Conservation (phyloP, 1,284 basidiomycete species). For the Cryptococcus depauperatus region DNA sequence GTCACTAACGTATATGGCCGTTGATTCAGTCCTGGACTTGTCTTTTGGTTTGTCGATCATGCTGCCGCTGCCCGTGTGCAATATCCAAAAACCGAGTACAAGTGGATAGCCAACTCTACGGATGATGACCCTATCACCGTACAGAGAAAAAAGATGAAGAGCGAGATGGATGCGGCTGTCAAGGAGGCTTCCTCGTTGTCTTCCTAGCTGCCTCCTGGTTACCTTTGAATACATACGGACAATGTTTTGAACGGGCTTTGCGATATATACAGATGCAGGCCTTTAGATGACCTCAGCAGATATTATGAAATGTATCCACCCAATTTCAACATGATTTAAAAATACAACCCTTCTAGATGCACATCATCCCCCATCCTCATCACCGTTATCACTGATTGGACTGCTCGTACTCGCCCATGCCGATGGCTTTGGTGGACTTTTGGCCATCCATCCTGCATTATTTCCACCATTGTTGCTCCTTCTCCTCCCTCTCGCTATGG, state of each 20-base stretch:
- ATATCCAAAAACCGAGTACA: slow-evolving; percentile 39
- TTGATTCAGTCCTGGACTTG: slow-evolving; percentile 57
- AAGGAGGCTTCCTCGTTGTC: no score
- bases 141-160: slow-evolving; percentile 33
- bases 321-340: no score
- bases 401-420: no score
- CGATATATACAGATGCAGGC: no score
- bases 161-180: slow-evolving; percentile 37
- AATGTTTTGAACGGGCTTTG: no score
- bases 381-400: no score
- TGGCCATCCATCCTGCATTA: background rate
- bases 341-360: no score
- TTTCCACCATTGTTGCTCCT: background rate
- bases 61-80: slow-evolving; percentile 58
- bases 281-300: no score
- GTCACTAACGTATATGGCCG: background rate
- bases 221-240: no score
- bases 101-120: slow-evolving; percentile 33
- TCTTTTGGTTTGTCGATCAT: slow-evolving; percentile 87
- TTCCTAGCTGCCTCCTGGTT: no score
- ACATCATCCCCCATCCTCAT: no score
- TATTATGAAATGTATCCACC: no score
- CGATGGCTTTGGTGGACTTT: background rate
- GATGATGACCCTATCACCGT: slow-evolving; percentile 24
- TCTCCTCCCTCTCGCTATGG: background rate